Evolutionary conservation across 768 basidiomycete species (phyloP), one percentile per base, ranked within the genome.

Genomic region (Gelatoporia subvermispora): DNA sequence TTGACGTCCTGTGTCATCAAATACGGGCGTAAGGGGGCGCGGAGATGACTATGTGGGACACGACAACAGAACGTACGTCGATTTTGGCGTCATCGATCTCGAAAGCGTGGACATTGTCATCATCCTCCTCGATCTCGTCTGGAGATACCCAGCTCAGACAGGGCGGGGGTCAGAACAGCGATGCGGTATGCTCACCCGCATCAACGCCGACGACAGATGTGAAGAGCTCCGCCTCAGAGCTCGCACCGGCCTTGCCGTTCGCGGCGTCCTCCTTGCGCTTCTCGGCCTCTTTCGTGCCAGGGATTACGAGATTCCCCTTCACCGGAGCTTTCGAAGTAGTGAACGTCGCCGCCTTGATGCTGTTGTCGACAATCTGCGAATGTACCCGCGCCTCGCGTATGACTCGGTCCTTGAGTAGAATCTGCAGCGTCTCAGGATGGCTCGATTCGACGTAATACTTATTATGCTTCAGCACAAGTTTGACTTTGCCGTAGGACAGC

Each of bases 121-220:
- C 96, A 57, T 97, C 94, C 64, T 97, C 95, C 41, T 96, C 94
- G 39, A 98, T 83, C 66, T 98, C 94, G 62, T 96, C 95, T 95
- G 51, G 40, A 40, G 18, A 2, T 21, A 37, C 42, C 56, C 38
- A 60, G 17, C 35, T 28, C 36, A 24, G 41, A 34, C 10, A 39
- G n/a, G n/a, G n/a, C n/a, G n/a, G n/a, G 43, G 36, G 21, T 45
- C 25, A 5, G 25, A 9, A 41, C 8, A 15, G 20, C 37, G 15
- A 15, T 50, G 17, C 17, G 37, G 17, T 20, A 4, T 31, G 68
- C 81, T 49, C 60, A 88, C 92, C 91, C 56, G 78, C 77, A 54
- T 96, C 93, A 37, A 97, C 85, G 2, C 95, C 95, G 21, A 97
- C 91, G n/a, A 97, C 89, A 4, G 94, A 92, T 3, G 92, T 92